These are phyloP conservation scores for Cenococcum geophilum DNA, from an alignment of 495 filamentous ascomycete species.

Conservation along the genomic window DNA sequence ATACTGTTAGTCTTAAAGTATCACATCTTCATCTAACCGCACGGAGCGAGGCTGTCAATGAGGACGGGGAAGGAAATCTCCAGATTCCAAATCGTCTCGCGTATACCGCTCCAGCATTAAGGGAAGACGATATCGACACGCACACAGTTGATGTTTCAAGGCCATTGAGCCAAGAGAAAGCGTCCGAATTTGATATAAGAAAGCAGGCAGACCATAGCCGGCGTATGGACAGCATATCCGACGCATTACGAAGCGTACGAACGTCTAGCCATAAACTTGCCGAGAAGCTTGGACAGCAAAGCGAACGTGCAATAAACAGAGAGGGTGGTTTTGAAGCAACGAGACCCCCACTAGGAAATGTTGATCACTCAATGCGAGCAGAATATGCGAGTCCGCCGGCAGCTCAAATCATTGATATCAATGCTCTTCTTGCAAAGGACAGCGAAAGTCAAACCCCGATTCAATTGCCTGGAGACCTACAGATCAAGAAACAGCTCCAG, in stretches of 20 bases:
- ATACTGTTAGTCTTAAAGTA: constrained; percentile 41
- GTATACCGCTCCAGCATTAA: constrained; percentile 5
- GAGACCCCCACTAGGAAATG: neutral
- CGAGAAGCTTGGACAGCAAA: too few species aligned
- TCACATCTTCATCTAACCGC: constrained; percentile 26
- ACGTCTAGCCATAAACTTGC: too few species aligned
- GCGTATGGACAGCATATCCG: too few species aligned
- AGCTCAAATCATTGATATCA: neutral
- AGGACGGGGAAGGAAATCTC: constrained; percentile 9
- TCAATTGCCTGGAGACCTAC: constrained; percentile 3
- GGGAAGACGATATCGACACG: neutral
- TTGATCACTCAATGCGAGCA: neutral
- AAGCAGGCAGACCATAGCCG: too few species aligned
- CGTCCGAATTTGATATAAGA: neutral
- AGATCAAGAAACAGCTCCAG: constrained; percentile 8
- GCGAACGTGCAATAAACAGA: too few species aligned
- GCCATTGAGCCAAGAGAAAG: too few species aligned
- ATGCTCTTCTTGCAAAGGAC: neutral
- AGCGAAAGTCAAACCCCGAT: neutral
- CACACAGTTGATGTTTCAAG: neutral
- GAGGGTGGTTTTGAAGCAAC: neutral
- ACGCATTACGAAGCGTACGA: too few species aligned
- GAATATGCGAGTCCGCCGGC: neutral
- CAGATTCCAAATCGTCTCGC: constrained; percentile 16
- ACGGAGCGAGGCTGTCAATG: constrained; percentile 7